Evolutionary conservation across 306 rosid species (phyloP).

Genomic region (Prunus dulcis): DNA sequence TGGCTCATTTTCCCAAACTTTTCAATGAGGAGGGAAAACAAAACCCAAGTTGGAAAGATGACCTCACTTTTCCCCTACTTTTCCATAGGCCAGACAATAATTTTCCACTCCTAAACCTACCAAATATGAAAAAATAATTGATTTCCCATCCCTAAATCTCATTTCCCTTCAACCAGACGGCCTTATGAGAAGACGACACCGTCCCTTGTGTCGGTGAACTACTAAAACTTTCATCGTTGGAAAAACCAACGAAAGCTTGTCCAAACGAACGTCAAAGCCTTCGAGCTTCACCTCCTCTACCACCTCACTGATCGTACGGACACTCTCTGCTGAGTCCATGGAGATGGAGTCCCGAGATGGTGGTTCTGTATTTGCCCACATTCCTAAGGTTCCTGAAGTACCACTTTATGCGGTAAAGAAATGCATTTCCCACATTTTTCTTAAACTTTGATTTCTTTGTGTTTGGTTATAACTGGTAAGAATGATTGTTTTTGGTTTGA

Average conservation of each 20-base stretch:
- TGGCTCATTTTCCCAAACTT: no score
- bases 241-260: not conserved
- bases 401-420: slow-evolving; percentile 72
- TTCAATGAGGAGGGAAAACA: no score
- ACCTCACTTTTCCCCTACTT: no score
- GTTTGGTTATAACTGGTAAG: not conserved
- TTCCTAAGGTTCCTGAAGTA: slow-evolving; percentile 77
- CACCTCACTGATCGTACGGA: not conserved
- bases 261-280: not conserved
- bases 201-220: not conserved
- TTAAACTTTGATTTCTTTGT: not conserved
- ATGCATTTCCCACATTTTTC: not conserved
- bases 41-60: no score
- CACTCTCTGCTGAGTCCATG: not conserved
- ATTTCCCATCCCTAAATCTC: no score
- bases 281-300: not conserved
- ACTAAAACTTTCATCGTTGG: not conserved
- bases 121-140: no score
- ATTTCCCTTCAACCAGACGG: no score
- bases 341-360: slow-evolving; percentile 6
- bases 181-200: not conserved
- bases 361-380: slow-evolving; percentile 55
- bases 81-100: fast-evolving
- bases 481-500: not conserved
- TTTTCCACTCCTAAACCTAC: fast-evolving